A percentile compares a stretch with the other conserved stretches of the same genome.
These are phyloP conservation scores for Kalaharituber pfeilii DNA, from an alignment of 2,329 filamentous ascomycete species.

Conservation along the genomic window DNA sequence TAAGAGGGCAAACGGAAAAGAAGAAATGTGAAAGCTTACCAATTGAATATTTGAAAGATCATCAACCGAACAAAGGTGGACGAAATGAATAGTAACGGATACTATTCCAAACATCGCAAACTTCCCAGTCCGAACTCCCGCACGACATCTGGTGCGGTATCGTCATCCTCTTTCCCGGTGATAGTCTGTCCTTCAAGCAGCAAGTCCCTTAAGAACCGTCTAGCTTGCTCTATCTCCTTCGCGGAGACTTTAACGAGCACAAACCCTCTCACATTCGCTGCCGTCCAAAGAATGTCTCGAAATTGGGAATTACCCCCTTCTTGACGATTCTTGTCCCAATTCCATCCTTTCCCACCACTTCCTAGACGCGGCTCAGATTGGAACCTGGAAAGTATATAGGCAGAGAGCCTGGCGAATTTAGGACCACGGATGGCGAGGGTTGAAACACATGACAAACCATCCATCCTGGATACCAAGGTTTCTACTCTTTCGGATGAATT, in stretches of 20 bases:
- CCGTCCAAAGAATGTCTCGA: conserved; percentile 57
- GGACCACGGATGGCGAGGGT: conserved; percentile 69
- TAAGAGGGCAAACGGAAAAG: too few relatives aligned
- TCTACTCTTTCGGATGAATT: conserved; percentile 28
- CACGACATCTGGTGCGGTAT: conserved; percentile 53
- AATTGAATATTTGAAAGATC: too few relatives aligned
- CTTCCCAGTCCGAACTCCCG: conserved; percentile 63
- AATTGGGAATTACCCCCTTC: conserved; percentile 41
- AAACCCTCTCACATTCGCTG: conserved; percentile 61
- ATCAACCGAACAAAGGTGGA: too few relatives aligned
- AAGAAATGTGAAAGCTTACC: too few relatives aligned
- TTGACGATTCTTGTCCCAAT: conserved; percentile 27
- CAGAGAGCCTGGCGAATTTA: conserved; percentile 45
- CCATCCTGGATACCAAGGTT: conserved; percentile 45
- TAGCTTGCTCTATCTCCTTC: conserved; percentile 59
- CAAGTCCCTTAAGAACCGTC: conserved; percentile 62
- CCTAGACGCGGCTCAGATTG: conserved; percentile 63
- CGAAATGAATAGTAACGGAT: too few relatives aligned
- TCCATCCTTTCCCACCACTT: conserved; percentile 30
- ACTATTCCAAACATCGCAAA: conserved; percentile 51
- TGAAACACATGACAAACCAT: conserved; percentile 58
- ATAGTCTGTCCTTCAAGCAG: conserved; percentile 27
- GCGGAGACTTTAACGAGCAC: conserved; percentile 86
- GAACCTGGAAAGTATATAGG: conserved; percentile 68
- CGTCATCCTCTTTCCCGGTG: conserved; percentile 12